These are phyloP conservation scores for Chlorella sp. DNA, from an alignment of 139 green algal species.

Conservation along the genomic window DNA sequence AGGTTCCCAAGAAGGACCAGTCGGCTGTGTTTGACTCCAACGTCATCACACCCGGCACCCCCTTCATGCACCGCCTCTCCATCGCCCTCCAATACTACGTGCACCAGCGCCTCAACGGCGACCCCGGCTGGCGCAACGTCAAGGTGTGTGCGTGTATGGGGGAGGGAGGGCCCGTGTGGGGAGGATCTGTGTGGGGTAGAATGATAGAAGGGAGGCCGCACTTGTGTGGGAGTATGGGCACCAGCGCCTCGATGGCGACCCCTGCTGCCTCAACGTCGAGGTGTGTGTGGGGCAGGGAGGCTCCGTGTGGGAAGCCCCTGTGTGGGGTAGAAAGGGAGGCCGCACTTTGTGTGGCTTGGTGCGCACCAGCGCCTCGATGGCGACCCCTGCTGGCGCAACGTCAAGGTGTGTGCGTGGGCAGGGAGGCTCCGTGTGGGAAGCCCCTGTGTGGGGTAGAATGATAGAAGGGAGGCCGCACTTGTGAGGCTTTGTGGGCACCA, in stretches of 20 bases:
- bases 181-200: too few relatives aligned
- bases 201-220: neutral
- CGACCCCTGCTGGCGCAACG: conserved; percentile 89
- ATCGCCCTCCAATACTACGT: conserved; percentile 98
- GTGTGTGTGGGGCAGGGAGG: too few relatives aligned
- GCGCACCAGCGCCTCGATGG: conserved; percentile 92
- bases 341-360: too few relatives aligned
- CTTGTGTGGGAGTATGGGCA: neutral
- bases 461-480: neutral
- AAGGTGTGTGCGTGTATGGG: conserved; percentile 69
- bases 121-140: conserved; percentile 91
- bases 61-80: conserved; percentile 97
- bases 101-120: conserved; percentile 89
- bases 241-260: conserved; percentile 92
- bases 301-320: too few relatives aligned
- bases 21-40: conserved; percentile 93
- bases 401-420: too few relatives aligned
- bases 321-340: too few relatives aligned
- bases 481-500: neutral
- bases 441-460: too few relatives aligned
- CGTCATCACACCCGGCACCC: conserved; percentile 98
- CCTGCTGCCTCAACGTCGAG: conserved; percentile 87
- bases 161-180: too few relatives aligned
- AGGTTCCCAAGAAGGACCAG: conserved; percentile 80
- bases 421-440: too few relatives aligned